Conservation (phyloP, 2,329 filamentous ascomycete genomes). For the Penicillium sp. region DNA sequence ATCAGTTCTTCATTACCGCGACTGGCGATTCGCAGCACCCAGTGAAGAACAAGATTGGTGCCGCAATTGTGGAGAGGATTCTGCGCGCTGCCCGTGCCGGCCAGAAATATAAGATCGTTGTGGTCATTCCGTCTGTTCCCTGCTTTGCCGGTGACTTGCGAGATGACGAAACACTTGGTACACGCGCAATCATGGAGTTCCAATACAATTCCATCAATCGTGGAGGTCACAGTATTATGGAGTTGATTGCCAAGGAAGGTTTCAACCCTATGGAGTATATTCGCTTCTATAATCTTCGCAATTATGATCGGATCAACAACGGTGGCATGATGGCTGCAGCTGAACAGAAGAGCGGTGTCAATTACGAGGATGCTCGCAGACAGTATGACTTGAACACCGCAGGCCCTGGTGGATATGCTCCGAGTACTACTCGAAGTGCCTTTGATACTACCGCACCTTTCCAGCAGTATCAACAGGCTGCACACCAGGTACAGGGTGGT, state of each 20-base stretch:
- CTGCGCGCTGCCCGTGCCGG: slow-evolving; percentile 75
- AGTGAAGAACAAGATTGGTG: slow-evolving; percentile 86
- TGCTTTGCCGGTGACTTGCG: slow-evolving; percentile 90
- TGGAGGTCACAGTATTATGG: slow-evolving; percentile 88
- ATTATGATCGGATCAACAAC: slow-evolving; percentile 82
- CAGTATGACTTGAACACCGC: slow-evolving; percentile 48
- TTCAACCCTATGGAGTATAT: slow-evolving; percentile 80
- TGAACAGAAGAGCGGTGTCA: slow-evolving; percentile 45
- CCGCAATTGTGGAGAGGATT: slow-evolving; percentile 86
- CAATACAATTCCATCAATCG: slow-evolving; percentile 96
- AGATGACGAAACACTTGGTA: slow-evolving; percentile 79
- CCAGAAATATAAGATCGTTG: slow-evolving; percentile 85
- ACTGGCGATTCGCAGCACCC: slow-evolving; percentile 82
- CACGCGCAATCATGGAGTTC: slow-evolving; percentile 95
- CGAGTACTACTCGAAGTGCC: slow-evolving; percentile 31
- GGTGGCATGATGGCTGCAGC: slow-evolving; percentile 36
- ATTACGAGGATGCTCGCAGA: slow-evolving; percentile 46
- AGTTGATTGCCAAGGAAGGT: slow-evolving; percentile 69
- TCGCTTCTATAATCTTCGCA: slow-evolving; percentile 90
- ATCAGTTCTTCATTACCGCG: slow-evolving; percentile 97
- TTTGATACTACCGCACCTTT: slow-evolving; percentile 52
- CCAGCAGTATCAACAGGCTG: slow-evolving; percentile 70
- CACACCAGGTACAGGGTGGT: slow-evolving; percentile 53
- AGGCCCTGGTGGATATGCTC: slow-evolving; percentile 45
- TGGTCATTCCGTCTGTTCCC: slow-evolving; percentile 85